Evolutionary conservation across 345 rosid genomes (phyloP), one percentile per base, ranked within the genome.

Genomic region (Dovyalis caffra): DNA sequence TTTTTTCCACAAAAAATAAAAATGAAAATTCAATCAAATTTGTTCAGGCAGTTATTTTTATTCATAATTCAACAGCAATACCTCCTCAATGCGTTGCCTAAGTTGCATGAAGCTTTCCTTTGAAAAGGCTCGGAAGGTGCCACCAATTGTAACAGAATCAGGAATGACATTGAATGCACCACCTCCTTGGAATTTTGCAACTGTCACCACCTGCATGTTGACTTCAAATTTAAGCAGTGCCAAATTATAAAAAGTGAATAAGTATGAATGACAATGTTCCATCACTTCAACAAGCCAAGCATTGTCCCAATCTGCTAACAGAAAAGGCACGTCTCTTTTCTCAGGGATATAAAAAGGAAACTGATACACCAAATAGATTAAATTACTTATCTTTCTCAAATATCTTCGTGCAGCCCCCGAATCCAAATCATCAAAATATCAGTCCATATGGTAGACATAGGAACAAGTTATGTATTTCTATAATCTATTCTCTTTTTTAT

Each of bases 131-230:
- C 95, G 78, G 81, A 88, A 83, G 68, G 97, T 92, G 60, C 97
- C 98, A 60, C 97, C 92, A 26, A 92, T 83, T 4, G 92, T 87
- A 63, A 90, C 90, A 34, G 91, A 87, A 81, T 89, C 97, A 21
- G 97, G 98, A 79, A 94, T 92, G 53, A 92, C 94, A 71, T 92
- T 90, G 74, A 91, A 88, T 5, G 97, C 93, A 33, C 86, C 88
- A 12, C 98, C 97, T 56, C 97, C 97, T 58, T 84, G 79, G 74
- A 94, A 83, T 71, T 82, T 87, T 63, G 86, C 85, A 34, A 92
- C 87, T 0, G 92, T 87, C 60, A 94, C 90, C 57, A 94, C 98
- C 93, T 94, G 87, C 68, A 79, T 67, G 65, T 69, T 33, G 51
- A 25, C 43, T 14, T 70, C 9, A 1, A 38, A 34, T n/a, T 51